phyloP scores from a whole-genome alignment of 1,284 basidiomycete species.

The Anthracocystis walkeri region DNA sequence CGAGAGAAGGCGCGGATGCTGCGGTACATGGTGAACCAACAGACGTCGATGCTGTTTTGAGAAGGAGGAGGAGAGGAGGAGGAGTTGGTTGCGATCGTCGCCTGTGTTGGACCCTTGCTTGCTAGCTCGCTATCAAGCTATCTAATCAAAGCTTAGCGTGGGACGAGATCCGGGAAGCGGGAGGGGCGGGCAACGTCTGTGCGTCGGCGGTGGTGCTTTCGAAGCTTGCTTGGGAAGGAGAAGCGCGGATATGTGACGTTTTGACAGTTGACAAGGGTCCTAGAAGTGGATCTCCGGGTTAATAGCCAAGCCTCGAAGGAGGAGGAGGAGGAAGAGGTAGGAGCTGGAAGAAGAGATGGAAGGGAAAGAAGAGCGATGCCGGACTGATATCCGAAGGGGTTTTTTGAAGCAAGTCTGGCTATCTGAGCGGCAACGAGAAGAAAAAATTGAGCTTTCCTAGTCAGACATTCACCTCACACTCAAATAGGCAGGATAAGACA shows the following conservation, averaged over 20 bases:
- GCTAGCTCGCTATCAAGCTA: slow-evolving; percentile 13
- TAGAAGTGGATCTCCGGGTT: slow-evolving; percentile 35
- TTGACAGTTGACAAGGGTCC: slow-evolving; percentile 31
- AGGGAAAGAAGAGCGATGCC: slow-evolving; percentile 24
- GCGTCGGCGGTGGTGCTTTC: slow-evolving; percentile 13
- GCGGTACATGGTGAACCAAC: slow-evolving; percentile 39
- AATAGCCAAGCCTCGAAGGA: slow-evolving; percentile 31
- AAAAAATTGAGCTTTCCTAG: slow-evolving; percentile 7
- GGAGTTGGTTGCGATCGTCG: slow-evolving; percentile 3
- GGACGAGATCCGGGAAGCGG: slow-evolving; percentile 2
- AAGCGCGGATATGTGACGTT: slow-evolving; percentile 26
- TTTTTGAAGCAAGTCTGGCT: slow-evolving; percentile 16
- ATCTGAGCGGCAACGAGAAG: slow-evolving; percentile 20
- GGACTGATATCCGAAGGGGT: slow-evolving; percentile 48
- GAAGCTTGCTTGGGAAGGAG: slow-evolving; percentile 16
- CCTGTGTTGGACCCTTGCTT: neutral
- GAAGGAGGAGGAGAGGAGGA: slow-evolving; percentile 3
- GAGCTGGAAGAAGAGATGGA: slow-evolving; percentile 13
- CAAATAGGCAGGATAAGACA: slow-evolving; percentile 5
- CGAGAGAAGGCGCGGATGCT: slow-evolving; percentile 45
- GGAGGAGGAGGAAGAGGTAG: slow-evolving; percentile 13
- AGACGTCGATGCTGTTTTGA: slow-evolving; percentile 1
- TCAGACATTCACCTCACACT: neutral
- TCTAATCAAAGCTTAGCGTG: slow-evolving; percentile 18
- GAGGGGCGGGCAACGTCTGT: slow-evolving; percentile 10